Evolutionary conservation across 345 rosid genomes (phyloP).

Genomic region (Gossypium arboreum): DNA sequence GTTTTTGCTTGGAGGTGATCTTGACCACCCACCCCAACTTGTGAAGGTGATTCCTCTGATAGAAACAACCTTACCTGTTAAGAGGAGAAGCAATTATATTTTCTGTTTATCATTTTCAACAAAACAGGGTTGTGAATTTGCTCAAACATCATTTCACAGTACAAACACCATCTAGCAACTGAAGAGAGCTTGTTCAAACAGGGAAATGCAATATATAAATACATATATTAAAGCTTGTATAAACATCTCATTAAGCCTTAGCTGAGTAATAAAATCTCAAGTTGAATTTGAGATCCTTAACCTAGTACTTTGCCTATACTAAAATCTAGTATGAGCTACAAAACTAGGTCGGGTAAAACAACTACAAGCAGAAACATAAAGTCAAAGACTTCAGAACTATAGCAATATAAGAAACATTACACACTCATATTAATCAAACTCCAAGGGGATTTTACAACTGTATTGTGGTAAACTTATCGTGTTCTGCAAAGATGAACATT

Average conservation of each 20-base stretch:
- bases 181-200: no score
- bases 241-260: no score
- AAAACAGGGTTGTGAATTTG: not conserved
- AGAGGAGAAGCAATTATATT: slow-evolving; percentile 16
- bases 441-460: not conserved
- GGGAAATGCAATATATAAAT: no score
- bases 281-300: no score
- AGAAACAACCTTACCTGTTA: slow-evolving; percentile 11
- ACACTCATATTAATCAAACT: not conserved
- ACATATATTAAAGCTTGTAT: no score
- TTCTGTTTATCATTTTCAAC: not conserved
- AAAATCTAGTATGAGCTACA: no score
- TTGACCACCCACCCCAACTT: slow-evolving; percentile 69
- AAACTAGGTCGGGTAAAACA: not conserved
- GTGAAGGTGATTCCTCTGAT: slow-evolving; percentile 88
- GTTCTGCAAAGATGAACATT: not conserved
- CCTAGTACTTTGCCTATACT: no score
- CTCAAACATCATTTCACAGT: no score
- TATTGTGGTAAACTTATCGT: not conserved
- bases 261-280: no score
- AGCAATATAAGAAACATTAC: not conserved
- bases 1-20: slow-evolving; percentile 96
- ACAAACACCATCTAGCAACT: no score
- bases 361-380: not conserved
- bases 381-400: not conserved